Base-by-base conservation (phyloP, 495 filamentous ascomycete species). In the Hypoxylon fragiforme region DNA sequence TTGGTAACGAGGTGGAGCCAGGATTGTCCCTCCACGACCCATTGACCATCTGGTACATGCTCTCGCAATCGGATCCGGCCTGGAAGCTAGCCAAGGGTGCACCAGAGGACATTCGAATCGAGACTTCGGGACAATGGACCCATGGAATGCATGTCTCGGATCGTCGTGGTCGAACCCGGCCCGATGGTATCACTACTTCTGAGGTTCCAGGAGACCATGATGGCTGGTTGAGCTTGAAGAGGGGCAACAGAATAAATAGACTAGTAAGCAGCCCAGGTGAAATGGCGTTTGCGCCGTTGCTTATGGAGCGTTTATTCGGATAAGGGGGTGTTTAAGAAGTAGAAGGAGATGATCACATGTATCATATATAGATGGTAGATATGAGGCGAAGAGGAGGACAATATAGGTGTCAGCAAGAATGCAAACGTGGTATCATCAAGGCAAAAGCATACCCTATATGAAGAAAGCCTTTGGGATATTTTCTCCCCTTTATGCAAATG, bases 51-150 rank as follows among this genome's bases (percentile, higher is more conserved):
- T 97, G 90, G 89, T 95, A 95, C 64, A 85, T 88, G 63, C 69
- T 95, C 34, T 85, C 84, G 0, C 67, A 69, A 28, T 71, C 76
- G 40, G 67, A 77, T 31, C 72, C 77, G 11, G 70, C 69, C 11
- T 83, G 80, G 80, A 76, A 72, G 64, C 16, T 68, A 15, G 54
- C 73, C 19, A 68, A 73, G 15, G 54, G 68, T 8, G 68, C 72
- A 52, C 76, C 70, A 14, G 73, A 82, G 67, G 94, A 98, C 70
- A 86, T 97, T 43, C 79, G 94, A 11, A 75, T 98, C 18, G 94
- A 98, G 68, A 89, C 89, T 1, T 66, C 78, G 22, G 94, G 94
- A 3, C 92, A 97, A 71, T 98, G 94, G 94, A 96, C 92, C 44
- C 76, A 87, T 35, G 94, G 94, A 1, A 89, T 91, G 85, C 91